A percentile compares a stretch with the other conserved stretches of the same genome.
Evolutionary conservation across 2,329 filamentous ascomycete genomes (phyloP).

Genomic region (Oidium heveae): DNA sequence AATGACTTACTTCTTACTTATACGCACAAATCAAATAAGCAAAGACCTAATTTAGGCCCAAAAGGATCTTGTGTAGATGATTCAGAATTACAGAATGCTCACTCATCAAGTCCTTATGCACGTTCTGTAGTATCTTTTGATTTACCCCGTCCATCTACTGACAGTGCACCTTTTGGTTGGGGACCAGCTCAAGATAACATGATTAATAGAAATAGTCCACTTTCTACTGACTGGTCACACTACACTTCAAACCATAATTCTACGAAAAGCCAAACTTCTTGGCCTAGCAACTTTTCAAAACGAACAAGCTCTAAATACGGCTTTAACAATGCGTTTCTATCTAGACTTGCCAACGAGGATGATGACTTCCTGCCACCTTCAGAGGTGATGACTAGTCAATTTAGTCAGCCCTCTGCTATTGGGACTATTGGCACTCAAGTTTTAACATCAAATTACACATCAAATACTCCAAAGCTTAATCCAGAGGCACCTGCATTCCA

Average conservation of each 20-base stretch:
- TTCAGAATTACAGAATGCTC: constrained; percentile 21
- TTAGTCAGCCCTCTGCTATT: constrained; percentile 27
- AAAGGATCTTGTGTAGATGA: constrained; percentile 27
- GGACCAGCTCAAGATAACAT: constrained; percentile 20
- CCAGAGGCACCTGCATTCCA: constrained; percentile 78
- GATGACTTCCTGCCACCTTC: constrained; percentile 33
- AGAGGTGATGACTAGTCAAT: constrained; percentile 25
- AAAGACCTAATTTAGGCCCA: constrained; percentile 10
- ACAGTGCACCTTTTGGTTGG: constrained; percentile 53
- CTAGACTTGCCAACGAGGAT: constrained; percentile 35
- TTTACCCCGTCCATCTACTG: constrained; percentile 52
- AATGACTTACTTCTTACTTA: constrained; percentile 13
- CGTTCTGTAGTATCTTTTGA: constrained; percentile 44
- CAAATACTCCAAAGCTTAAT: constrained; percentile 40
- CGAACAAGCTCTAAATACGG: constrained; percentile 59
- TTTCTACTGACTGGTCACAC: constrained; percentile 26
- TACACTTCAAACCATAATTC: constrained; percentile 4
- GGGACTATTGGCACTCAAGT: constrained; percentile 64
- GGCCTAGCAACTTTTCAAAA: constrained; percentile 55
- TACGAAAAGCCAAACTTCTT: constrained; percentile 18
- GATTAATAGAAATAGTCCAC: constrained; percentile 25
- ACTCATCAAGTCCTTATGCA: constrained; percentile 36
- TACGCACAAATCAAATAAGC: constrained; percentile 8
- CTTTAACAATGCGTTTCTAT: constrained; percentile 36
- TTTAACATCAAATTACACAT: constrained; percentile 19